phyloP scores from a whole-genome alignment of 352 stramenopile genomes.

The Phytophthora fragariaefolia region DNA sequence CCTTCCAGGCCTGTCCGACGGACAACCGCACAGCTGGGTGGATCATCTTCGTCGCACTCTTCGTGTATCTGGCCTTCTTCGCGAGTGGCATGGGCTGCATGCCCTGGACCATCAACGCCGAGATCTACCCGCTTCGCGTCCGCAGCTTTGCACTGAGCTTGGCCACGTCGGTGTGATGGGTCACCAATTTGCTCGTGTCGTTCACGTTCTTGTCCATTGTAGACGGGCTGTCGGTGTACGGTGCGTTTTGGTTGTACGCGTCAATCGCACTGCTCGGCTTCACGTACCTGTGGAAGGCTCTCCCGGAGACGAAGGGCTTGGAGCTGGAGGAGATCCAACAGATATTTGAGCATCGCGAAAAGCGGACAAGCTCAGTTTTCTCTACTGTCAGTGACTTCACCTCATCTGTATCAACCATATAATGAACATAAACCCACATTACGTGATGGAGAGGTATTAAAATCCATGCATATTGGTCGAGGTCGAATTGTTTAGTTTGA shows the following conservation, averaged over 20 bases:
- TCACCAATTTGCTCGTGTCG: slow-evolving; percentile 92
- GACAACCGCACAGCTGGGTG: slow-evolving; percentile 49
- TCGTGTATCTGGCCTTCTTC: slow-evolving; percentile 81
- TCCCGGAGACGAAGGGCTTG: slow-evolving; percentile 95
- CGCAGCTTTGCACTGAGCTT: slow-evolving; percentile 89
- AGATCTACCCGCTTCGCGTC: slow-evolving; percentile 93
- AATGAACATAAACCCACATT: not conserved
- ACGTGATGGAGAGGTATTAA: too few relatives aligned
- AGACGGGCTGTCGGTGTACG: slow-evolving; percentile 52
- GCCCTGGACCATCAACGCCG: slow-evolving; percentile 95
- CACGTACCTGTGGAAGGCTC: slow-evolving; percentile 71
- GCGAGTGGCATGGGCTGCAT: slow-evolving; percentile 86
- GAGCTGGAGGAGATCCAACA: slow-evolving; percentile 93
- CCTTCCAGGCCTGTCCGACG: slow-evolving; percentile 53
- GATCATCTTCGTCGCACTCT: slow-evolving; percentile 67
- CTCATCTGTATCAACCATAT: slow-evolving; percentile 2
- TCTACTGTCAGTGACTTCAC: slow-evolving; percentile 18
- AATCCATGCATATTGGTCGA: too few relatives aligned
- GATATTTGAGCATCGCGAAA: slow-evolving; percentile 63
- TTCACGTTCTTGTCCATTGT: slow-evolving; percentile 95
- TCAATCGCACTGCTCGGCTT: slow-evolving; percentile 73
- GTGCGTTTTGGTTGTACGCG: slow-evolving; percentile 94
- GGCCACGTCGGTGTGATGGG: slow-evolving; percentile 93
- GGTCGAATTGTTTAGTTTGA: too few relatives aligned
- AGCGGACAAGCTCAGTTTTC: slow-evolving; percentile 20